A percentile compares a stretch with the other conserved stretches of the same genome.
phyloP scores from a whole-genome alignment of 208 protist genomes.

The Leishmania tropica region DNA sequence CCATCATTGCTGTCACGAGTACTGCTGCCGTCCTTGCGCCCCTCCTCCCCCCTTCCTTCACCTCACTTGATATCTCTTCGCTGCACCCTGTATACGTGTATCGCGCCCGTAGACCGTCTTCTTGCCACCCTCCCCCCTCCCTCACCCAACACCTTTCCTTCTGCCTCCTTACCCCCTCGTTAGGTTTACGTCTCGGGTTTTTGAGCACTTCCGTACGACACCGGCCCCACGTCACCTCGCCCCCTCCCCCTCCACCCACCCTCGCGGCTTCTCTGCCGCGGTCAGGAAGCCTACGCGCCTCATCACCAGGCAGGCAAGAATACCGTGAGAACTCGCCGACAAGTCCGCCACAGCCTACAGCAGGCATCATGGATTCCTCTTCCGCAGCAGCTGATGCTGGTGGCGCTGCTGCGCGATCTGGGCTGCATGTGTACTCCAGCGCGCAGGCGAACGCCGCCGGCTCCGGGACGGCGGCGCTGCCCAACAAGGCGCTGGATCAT shows the following conservation, averaged over 20 bases:
- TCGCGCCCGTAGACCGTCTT: neutral
- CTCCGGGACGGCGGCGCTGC: conserved; percentile 3
- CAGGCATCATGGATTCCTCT: conserved; percentile 20
- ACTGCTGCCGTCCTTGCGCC: neutral
- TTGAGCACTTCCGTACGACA: too few relatives aligned
- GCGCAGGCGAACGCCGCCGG: conserved; percentile 18
- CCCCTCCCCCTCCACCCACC: neutral
- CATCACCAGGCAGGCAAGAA: neutral
- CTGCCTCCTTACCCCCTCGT: neutral
- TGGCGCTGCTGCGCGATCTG: conserved; percentile 10
- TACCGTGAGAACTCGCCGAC: neutral
- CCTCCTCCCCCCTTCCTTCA: neutral
- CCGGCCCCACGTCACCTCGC: neutral
- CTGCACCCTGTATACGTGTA: conserved; percentile 5
- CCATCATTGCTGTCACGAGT: neutral
- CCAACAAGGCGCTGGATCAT: conserved; percentile 34
- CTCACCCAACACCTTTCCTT: neutral
- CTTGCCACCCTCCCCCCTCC: neutral
- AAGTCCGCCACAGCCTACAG: neutral
- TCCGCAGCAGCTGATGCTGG: neutral
- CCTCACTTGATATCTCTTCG: conserved; percentile 2
- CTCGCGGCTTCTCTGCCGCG: neutral
- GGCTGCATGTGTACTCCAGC: conserved; percentile 21
- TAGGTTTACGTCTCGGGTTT: neutral
- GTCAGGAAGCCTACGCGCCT: neutral